A percentile compares a stretch with the other conserved stretches of the same genome.
Conservation (phyloP, 228 moss, liverwort and hornwort genomes). For the Sphagnum fallax region DNA sequence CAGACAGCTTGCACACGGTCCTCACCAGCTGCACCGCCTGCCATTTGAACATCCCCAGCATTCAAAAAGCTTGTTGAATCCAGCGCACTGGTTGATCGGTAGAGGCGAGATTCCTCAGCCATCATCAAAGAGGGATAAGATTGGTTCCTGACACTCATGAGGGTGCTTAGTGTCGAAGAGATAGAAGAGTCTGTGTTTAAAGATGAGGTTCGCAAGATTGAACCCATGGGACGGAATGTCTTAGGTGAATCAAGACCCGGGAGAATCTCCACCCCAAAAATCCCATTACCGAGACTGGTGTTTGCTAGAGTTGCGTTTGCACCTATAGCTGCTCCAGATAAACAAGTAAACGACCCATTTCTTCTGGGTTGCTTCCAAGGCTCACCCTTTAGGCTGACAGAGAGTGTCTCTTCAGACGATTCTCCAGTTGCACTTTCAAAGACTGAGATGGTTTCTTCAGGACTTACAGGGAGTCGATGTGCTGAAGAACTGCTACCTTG, state of each 20-base stretch:
- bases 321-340: slow-evolving; percentile 73
- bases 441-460: not conserved
- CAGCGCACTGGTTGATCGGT: slow-evolving; percentile 2
- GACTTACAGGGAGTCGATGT: not conserved
- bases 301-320: slow-evolving; percentile 85
- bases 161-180: not conserved
- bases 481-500: slow-evolving; percentile 4
- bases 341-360: slow-evolving; percentile 66
- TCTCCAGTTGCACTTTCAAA: too few species aligned
- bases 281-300: slow-evolving; percentile 73
- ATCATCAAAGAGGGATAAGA: slow-evolving; percentile 4
- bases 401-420: slow-evolving; percentile 8
- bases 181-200: slow-evolving; percentile 35
- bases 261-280: slow-evolving; percentile 76
- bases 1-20: slow-evolving; percentile 95
- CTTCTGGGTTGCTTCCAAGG: slow-evolving; percentile 20
- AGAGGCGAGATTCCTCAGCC: not conserved
- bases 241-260: slow-evolving; percentile 79
- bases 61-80: slow-evolving; percentile 48
- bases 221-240: slow-evolving; percentile 49
- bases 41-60: slow-evolving; percentile 69
- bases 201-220: slow-evolving; percentile 31
- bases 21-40: slow-evolving; percentile 90
- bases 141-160: slow-evolving; percentile 8
- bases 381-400: slow-evolving; percentile 15